Evolutionary conservation across 371 early-diverging fungal species (phyloP).

Genomic region (Vittaforma corneae): DNA sequence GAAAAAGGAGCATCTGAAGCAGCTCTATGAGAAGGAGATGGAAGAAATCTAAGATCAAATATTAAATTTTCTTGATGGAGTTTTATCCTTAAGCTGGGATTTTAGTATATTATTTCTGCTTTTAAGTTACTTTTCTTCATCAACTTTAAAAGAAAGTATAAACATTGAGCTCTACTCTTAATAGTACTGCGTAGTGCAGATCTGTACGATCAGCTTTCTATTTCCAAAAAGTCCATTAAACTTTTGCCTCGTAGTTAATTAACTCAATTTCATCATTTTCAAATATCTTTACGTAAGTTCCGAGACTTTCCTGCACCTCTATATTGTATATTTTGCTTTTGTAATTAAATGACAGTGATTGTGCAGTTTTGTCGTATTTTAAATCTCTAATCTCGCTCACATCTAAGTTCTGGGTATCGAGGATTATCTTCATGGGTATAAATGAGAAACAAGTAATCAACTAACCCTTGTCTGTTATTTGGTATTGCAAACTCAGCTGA

Average conservation of each 20-base stretch:
- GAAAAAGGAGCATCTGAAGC: slow-evolving; percentile 5
- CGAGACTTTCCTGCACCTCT: background rate
- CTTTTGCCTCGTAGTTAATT: background rate
- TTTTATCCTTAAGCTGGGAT: too few species aligned
- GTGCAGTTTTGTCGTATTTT: background rate
- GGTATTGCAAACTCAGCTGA: too few species aligned
- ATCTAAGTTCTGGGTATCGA: background rate
- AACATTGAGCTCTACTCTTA: too few species aligned
- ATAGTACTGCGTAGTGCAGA: too few species aligned
- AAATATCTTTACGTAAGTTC: background rate
- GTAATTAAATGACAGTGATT: background rate
- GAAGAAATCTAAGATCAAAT: background rate
- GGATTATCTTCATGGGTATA: background rate
- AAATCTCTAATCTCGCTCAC: background rate
- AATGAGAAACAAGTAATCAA: too few species aligned
- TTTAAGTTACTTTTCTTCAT: too few species aligned
- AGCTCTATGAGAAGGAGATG: slow-evolving; percentile 20
- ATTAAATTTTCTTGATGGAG: background rate
- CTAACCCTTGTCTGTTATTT: too few species aligned
- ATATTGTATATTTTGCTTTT: slow-evolving; percentile 5
- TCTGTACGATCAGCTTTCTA: too few species aligned
- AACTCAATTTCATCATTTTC: slow-evolving; percentile 9
- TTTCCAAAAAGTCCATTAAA: too few species aligned
- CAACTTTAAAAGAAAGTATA: too few species aligned
- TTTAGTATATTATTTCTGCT: too few species aligned